Conservation (phyloP, 495 filamentous ascomycete genomes). For the Talaromyces borbonicus region DNA sequence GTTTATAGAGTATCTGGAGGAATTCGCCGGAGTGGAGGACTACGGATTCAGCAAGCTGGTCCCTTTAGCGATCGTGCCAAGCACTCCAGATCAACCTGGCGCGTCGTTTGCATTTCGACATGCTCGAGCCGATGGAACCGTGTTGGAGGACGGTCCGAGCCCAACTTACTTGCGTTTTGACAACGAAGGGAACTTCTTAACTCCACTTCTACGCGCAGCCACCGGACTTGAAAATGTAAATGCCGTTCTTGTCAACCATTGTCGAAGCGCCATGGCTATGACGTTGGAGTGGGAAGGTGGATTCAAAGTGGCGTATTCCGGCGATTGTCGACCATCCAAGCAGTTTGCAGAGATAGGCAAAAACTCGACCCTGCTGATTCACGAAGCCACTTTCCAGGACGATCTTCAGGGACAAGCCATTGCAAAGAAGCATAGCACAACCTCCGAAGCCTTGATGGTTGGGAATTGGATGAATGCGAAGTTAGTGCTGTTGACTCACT, state of each 20-base stretch:
- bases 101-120: constrained; percentile 18
- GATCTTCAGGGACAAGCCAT: constrained; percentile 65
- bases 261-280: constrained; percentile 64
- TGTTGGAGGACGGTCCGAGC: constrained; percentile 13
- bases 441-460: constrained; percentile 69
- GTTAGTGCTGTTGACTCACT: constrained; percentile 78
- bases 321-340: constrained; percentile 75
- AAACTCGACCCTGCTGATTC: constrained; percentile 72
- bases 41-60: constrained; percentile 55
- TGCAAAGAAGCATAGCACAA: constrained; percentile 86
- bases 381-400: constrained; percentile 94
- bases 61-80: constrained; percentile 16
- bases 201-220: constrained; percentile 26
- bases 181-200: constrained; percentile 17
- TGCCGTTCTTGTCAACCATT: constrained; percentile 65
- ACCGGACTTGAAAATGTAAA: constrained; percentile 34
- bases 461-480: constrained; percentile 68
- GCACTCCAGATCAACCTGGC: constrained; percentile 14
- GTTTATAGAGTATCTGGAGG: constrained; percentile 64
- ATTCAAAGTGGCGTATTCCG: constrained; percentile 85
- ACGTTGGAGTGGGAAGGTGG: constrained; percentile 65
- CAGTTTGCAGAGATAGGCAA: constrained; percentile 60
- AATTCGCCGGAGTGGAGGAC: constrained; percentile 70
- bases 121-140: constrained; percentile 17
- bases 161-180: constrained; percentile 20